These are phyloP conservation scores for Metschnikowia orientalis DNA, from an alignment of 805 yeast species.

Conservation along the genomic window DNA sequence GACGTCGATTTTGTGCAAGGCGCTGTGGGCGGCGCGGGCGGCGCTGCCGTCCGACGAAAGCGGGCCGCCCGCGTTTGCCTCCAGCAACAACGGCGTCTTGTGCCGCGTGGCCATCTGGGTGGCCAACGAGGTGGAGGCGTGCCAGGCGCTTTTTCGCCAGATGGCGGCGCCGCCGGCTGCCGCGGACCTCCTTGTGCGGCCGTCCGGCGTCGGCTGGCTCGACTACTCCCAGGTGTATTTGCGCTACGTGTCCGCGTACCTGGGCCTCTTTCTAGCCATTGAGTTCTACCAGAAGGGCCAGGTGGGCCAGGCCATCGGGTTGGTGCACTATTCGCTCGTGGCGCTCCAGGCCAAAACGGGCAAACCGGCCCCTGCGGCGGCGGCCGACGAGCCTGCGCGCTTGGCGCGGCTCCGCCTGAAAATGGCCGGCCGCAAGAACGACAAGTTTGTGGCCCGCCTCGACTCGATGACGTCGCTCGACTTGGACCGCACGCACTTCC, in stretches of 20 bases:
- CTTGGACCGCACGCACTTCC: conserved; percentile 33
- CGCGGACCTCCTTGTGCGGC: conserved; percentile 3
- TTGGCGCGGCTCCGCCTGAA: conserved; percentile 21
- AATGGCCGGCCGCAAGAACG: conserved; percentile 29
- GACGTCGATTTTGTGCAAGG: conserved; percentile 36
- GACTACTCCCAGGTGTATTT: conserved; percentile 29
- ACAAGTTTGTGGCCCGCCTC: conserved; percentile 26
- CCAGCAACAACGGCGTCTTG: conserved; percentile 37
- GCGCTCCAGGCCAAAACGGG: conserved; percentile 31
- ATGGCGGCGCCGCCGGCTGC: conserved; percentile 7
- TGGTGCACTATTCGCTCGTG: conserved; percentile 34
- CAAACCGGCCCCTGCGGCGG: conserved; percentile 2
- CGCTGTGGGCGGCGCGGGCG: conserved; percentile 33
- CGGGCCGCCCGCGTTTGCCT: conserved; percentile 6
- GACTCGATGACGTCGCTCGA: conserved; percentile 33
- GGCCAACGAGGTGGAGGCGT: conserved; percentile 28
- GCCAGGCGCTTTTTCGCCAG: conserved; percentile 20
- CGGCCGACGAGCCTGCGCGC: conserved; percentile 5
- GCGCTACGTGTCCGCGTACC: conserved; percentile 38
- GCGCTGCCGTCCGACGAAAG: conserved; percentile 7
- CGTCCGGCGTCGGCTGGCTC: conserved; percentile 19
- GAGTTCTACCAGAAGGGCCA: conserved; percentile 43
- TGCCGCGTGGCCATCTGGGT: conserved; percentile 42
- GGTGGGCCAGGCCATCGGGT: conserved; percentile 45
- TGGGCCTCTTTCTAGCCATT: conserved; percentile 42